A percentile compares a stretch with the other conserved stretches of the same genome.
phyloP scores from a whole-genome alignment of 2,329 filamentous ascomycete genomes.

The Pseudogymnoascus sp. region DNA sequence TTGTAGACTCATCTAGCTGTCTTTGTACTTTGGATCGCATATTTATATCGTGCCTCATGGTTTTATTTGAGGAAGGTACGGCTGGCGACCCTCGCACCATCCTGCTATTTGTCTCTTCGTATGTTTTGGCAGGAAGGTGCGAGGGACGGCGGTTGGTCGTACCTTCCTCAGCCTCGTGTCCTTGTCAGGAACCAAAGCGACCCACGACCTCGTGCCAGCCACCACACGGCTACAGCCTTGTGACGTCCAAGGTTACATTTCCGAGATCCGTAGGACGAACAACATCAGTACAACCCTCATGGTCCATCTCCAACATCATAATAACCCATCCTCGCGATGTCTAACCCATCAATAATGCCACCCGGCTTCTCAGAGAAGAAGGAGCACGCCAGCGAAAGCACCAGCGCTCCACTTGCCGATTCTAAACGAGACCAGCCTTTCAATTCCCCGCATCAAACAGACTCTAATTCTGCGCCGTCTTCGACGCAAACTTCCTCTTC shows the following conservation, averaged over 20 bases:
- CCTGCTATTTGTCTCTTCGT: too few relatives aligned
- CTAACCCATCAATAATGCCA: background rate
- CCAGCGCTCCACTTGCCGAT: constrained; percentile 4
- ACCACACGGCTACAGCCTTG: background rate
- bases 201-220: background rate
- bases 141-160: background rate
- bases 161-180: constrained; percentile 1
- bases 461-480: background rate
- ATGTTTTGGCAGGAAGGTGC: background rate
- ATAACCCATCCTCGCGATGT: background rate
- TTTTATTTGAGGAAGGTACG: background rate
- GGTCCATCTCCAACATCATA: background rate
- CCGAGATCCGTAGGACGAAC: background rate
- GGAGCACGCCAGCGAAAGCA: constrained; percentile 1
- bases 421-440: constrained; percentile 6
- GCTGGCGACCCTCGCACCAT: too few relatives aligned
- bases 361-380: background rate
- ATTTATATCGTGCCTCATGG: background rate
- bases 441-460: background rate
- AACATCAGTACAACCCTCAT: background rate
- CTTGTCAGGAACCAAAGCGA: background rate
- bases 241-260: constrained; percentile 8
- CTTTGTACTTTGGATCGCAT: background rate
- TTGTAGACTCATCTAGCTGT: background rate
- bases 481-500: background rate